phyloP scores from a whole-genome alignment of 805 yeast species.

The Cyberlindnera xylosilytica region DNA sequence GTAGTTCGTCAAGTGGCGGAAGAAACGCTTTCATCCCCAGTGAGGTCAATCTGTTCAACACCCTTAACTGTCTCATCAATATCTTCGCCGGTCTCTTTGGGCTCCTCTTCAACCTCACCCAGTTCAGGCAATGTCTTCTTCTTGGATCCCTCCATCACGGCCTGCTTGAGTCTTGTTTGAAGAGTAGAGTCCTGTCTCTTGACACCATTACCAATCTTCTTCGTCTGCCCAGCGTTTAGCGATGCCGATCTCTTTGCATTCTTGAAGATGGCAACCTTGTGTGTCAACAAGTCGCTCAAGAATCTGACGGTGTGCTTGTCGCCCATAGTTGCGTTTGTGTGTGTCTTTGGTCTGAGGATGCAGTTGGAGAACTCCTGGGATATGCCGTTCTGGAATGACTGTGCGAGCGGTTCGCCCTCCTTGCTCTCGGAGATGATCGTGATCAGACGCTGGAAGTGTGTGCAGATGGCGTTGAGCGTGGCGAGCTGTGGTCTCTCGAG shows the following conservation, averaged over 20 bases:
- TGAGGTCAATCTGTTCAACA: background rate
- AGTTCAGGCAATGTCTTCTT: constrained; percentile 4
- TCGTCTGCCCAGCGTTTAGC: constrained; percentile 3
- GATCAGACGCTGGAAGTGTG: constrained; percentile 68
- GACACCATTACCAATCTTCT: constrained; percentile 2
- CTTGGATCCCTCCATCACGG: constrained; percentile 21
- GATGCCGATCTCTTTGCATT: constrained; percentile 45
- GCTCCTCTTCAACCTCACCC: constrained; percentile 1
- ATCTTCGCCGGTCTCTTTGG: background rate
- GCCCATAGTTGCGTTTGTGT: constrained; percentile 44
- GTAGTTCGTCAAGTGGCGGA: background rate
- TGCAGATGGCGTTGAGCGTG: constrained; percentile 73
- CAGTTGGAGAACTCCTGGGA: constrained; percentile 66
- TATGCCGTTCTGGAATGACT: constrained; percentile 42
- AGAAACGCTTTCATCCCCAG: background rate
- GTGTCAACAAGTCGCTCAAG: constrained; percentile 55
- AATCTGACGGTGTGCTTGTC: constrained; percentile 59
- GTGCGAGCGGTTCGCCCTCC: constrained; percentile 33
- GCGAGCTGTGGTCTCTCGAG: constrained; percentile 72
- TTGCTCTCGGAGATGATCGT: constrained; percentile 47
- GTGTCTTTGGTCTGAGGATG: constrained; percentile 50
- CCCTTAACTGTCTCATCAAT: background rate
- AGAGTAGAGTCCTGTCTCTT: constrained; percentile 24
- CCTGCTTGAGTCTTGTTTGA: constrained; percentile 25
- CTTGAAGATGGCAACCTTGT: constrained; percentile 61